phyloP scores from a whole-genome alignment of 805 yeast genomes.

The Myxozyma melibiosi region DNA sequence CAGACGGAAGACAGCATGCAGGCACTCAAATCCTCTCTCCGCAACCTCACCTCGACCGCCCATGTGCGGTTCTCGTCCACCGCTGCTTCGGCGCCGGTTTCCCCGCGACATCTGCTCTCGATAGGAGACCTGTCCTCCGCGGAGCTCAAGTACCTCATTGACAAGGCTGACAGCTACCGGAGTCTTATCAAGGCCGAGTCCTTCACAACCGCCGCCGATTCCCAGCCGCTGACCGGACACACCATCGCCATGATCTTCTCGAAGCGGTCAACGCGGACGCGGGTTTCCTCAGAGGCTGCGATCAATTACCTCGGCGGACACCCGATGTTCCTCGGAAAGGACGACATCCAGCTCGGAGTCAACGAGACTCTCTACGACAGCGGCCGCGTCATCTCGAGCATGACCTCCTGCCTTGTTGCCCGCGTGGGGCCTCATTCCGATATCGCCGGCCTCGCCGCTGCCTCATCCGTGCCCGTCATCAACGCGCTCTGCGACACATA shows the following conservation, averaged over 20 bases:
- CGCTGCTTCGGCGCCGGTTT: neutral
- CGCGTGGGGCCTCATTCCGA: constrained; percentile 86
- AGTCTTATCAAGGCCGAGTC: constrained; percentile 55
- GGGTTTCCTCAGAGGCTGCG: constrained; percentile 94
- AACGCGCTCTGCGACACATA: constrained; percentile 90
- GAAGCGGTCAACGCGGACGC: constrained; percentile 92
- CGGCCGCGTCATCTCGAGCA: constrained; percentile 83
- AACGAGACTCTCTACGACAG: constrained; percentile 91
- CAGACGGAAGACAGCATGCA: neutral
- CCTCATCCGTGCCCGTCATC: constrained; percentile 87
- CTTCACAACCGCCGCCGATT: constrained; percentile 45
- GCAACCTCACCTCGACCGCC: constrained; percentile 12
- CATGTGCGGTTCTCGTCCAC: constrained; percentile 4
- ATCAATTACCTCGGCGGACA: constrained; percentile 90
- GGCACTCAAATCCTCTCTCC: constrained; percentile 11
- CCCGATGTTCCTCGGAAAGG: constrained; percentile 95
- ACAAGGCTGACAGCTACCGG: constrained; percentile 69
- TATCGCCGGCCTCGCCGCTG: constrained; percentile 71
- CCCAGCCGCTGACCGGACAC: constrained; percentile 69
- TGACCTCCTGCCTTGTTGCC: constrained; percentile 98
- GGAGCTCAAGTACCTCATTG: constrained; percentile 72
- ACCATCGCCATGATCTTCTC: constrained; percentile 81
- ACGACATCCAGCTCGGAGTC: constrained; percentile 92
- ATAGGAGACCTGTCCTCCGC: constrained; percentile 73
- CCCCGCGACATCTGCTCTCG: constrained; percentile 73